Percentiles rank a stretch among this genome's conserved stretches.
These are phyloP conservation scores for Aureoboletus auriporus DNA, from an alignment of 768 basidiomycete species.

Conservation along the genomic window DNA sequence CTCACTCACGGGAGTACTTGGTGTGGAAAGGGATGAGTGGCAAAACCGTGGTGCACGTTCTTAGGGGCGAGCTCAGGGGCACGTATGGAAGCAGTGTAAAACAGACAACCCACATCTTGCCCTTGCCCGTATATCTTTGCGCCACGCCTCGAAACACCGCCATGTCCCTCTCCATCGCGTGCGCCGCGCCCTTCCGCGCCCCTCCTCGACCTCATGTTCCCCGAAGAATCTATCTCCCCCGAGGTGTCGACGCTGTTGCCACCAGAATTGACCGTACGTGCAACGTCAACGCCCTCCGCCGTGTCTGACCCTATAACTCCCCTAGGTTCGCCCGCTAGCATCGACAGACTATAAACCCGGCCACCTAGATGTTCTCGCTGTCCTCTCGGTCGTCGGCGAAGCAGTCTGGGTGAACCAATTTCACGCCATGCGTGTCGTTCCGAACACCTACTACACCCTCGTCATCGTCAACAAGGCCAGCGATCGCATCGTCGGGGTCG, in stretches of 20 bases:
- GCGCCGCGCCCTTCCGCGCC: constrained; percentile 55
- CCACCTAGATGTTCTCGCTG: constrained; percentile 74
- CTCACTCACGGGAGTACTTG: no score
- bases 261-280: constrained; percentile 33
- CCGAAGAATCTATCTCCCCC: constrained; percentile 62
- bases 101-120: not conserved
- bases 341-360: constrained; percentile 78
- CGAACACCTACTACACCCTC: constrained; percentile 74
- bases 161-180: constrained; percentile 28
- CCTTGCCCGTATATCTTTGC: not conserved
- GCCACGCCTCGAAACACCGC: not conserved
- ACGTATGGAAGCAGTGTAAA: no score
- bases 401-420: constrained; percentile 70
- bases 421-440: constrained; percentile 48
- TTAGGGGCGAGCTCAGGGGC: no score
- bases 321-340: constrained; percentile 85
- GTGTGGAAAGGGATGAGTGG: no score
- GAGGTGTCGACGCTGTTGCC: constrained; percentile 60
- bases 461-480: constrained; percentile 75
- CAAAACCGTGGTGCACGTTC: no score
- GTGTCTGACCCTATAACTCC: not conserved
- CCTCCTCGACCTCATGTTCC: constrained; percentile 74
- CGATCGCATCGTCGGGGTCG: constrained; percentile 81
- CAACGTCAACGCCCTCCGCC: not conserved
- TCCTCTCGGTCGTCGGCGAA: constrained; percentile 66